Evolutionary conservation across 345 rosid genomes (phyloP).

Genomic region (Citrus unshiu): DNA sequence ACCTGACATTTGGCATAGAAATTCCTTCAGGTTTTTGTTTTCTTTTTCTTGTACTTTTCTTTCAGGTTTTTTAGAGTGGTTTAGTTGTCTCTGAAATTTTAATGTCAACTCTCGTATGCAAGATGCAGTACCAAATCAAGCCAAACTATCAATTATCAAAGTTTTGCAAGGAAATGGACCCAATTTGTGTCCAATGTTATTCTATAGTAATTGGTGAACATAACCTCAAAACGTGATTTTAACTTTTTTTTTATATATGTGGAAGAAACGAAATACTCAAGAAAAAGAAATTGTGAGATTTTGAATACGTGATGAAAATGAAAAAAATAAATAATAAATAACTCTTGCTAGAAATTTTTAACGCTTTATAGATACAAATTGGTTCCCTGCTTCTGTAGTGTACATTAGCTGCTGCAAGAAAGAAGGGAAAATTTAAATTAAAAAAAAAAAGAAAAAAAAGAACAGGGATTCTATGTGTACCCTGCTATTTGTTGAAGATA

Average conservation of each 20-base stretch:
- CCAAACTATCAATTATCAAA: not conserved
- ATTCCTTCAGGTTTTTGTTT: not conserved
- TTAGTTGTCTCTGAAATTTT: slow-evolving; percentile 3
- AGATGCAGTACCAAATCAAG: not conserved
- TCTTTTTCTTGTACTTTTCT: not conserved
- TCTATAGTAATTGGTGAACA: not conserved
- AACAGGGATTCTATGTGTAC: not conserved
- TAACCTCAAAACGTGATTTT: not conserved
- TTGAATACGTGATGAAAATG: not conserved
- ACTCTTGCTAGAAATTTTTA: not conserved
- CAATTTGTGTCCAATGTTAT: not conserved
- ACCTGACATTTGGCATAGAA: not conserved
- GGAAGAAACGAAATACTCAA: too few relatives aligned
- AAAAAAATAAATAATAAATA: not conserved
- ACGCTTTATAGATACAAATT: not conserved
- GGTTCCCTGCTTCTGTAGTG: not conserved
- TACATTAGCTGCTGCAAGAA: too few relatives aligned
- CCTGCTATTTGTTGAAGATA: not conserved
- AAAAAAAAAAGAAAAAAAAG: too few relatives aligned
- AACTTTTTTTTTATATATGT: not conserved
- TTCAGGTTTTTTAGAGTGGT: not conserved
- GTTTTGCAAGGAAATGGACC: not conserved
- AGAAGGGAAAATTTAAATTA: too few relatives aligned
- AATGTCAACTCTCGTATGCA: not conserved
- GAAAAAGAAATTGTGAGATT: too few relatives aligned